Percentiles rank a stretch among this genome's conserved stretches.
Evolutionary conservation across 345 rosid genomes (phyloP).

Genomic region (Boechera retrofracta): DNA sequence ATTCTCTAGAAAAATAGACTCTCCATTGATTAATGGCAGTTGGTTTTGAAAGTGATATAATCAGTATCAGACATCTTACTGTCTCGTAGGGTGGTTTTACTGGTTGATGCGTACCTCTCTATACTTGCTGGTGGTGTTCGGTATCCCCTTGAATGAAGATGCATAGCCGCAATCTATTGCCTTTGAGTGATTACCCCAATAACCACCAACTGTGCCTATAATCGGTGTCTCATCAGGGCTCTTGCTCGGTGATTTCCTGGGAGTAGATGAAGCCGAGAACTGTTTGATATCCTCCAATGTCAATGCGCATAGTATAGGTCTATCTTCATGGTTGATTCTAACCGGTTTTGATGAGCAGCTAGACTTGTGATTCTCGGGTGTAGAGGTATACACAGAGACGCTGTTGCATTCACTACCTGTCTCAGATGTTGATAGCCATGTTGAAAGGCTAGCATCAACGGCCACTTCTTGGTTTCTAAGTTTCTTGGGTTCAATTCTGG

Average conservation of each 20-base stretch:
- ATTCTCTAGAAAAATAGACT: constrained; percentile 39
- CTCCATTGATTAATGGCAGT: neutral
- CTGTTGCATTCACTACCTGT: constrained; percentile 54
- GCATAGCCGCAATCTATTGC: constrained; percentile 51
- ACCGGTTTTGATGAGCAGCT: constrained; percentile 54
- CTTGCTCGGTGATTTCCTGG: constrained; percentile 80
- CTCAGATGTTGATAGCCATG: constrained; percentile 74
- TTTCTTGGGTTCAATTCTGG: constrained; percentile 50
- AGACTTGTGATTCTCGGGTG: constrained; percentile 54
- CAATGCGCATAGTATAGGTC: constrained; percentile 88
- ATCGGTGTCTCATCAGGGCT: constrained; percentile 86
- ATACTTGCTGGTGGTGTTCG: constrained; percentile 90
- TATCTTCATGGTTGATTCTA: constrained; percentile 67
- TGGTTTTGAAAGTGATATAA: neutral
- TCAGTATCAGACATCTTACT: neutral
- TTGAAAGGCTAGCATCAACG: constrained; percentile 93
- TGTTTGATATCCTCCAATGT: constrained; percentile 85
- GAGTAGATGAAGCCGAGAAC: constrained; percentile 68
- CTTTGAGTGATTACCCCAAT: constrained; percentile 60
- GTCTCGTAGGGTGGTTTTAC: neutral
- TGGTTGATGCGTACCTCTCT: constrained; percentile 68
- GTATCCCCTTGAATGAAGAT: constrained; percentile 82
- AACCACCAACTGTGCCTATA: constrained; percentile 86
- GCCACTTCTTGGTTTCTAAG: constrained; percentile 52
- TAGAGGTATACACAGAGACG: constrained; percentile 21